Percentiles rank a stretch among this genome's conserved stretches.
These are phyloP conservation scores for Rhypophila decipiens DNA, from an alignment of 495 filamentous ascomycete species.

Conservation along the genomic window DNA sequence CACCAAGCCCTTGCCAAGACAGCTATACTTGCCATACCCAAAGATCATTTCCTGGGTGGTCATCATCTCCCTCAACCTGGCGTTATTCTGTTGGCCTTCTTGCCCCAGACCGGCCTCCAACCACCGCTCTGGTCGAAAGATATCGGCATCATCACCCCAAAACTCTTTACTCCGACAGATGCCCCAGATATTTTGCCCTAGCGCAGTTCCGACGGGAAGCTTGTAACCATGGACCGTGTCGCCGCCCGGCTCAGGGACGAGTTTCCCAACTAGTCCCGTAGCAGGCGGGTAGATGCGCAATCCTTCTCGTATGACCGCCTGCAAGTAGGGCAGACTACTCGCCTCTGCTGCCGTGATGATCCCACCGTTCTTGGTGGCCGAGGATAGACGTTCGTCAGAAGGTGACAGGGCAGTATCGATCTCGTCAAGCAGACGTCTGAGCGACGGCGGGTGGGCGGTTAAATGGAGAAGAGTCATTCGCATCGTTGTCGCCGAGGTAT, in stretches of 20 bases:
- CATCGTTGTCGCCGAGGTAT: constrained; percentile 77
- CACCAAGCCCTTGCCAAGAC: constrained; percentile 30
- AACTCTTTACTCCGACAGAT: constrained; percentile 20
- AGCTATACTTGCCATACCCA: constrained; percentile 29
- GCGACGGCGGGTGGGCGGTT: constrained; percentile 57
- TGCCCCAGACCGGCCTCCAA: constrained; percentile 39
- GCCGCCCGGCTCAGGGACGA: constrained; percentile 30
- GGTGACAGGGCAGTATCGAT: constrained; percentile 60
- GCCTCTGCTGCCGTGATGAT: constrained; percentile 34
- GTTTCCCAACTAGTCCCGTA: constrained; percentile 36
- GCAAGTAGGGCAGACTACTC: constrained; percentile 57
- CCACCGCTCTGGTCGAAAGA: constrained; percentile 42
- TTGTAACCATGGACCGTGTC: constrained; percentile 42
- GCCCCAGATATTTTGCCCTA: constrained; percentile 42
- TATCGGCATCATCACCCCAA: constrained; percentile 31
- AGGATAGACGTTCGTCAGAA: constrained; percentile 48
- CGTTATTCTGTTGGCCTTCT: constrained; percentile 20
- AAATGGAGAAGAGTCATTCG: constrained; percentile 75
- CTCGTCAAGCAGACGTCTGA: constrained; percentile 59
- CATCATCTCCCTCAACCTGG: constrained; percentile 25
- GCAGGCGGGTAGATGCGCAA: constrained; percentile 51
- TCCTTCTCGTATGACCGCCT: constrained; percentile 75
- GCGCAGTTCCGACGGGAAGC: constrained; percentile 49
- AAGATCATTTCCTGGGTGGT: constrained; percentile 14
- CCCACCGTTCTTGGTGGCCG: constrained; percentile 46